Evolutionary conservation across 2,329 filamentous ascomycete genomes (phyloP), one percentile per base, ranked within the genome.

Genomic region (Calonectria leucothoes): DNA sequence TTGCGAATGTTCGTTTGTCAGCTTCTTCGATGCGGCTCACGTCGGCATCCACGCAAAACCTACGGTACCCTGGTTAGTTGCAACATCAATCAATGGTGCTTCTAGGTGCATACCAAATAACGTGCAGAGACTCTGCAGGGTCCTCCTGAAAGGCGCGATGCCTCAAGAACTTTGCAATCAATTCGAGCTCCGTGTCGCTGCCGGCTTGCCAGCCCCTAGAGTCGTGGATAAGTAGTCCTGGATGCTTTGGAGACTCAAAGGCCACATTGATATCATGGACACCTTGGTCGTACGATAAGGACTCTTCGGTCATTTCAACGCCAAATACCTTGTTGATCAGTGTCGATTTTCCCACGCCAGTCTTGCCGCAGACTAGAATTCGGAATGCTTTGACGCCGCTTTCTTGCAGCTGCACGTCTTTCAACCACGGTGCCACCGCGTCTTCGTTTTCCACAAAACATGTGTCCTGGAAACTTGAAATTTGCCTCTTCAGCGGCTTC

Each of bases 251-350:
- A 2, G 78, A 80, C 14, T 80, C 78, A 11, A 80, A 80, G 0
- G 78, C 78, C 2, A 77, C 76, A 3, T 80, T 80, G 7, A 80
- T 80, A 14, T 80, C 78, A 17, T 80, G 78, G 1, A 80, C 78
- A 2, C 78, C 78, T 10, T 80, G 78, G 0, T 77, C 69, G 11
- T 80, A 80, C 1, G 78, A 79, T 0, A 73, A 25, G 1, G 78
- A 80, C 64, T 80, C 78, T 0, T 74, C 73, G 0, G 78, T 80
- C 74, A 80, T 77, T 31, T 80, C 78, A 27, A 80, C 78, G 1
- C 78, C 78, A 61, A 80, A 80, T 4, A 80, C 78, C 17, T 78
- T 80, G 64, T 80, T 80, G 51, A 80, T 80, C n/a, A 80, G 29
- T 0, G 78, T 80, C n/a, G 78, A 80, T 4, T 80, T 80, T 0